Conservation (phyloP, 805 yeast species). For the Ascoidea tarda region DNA sequence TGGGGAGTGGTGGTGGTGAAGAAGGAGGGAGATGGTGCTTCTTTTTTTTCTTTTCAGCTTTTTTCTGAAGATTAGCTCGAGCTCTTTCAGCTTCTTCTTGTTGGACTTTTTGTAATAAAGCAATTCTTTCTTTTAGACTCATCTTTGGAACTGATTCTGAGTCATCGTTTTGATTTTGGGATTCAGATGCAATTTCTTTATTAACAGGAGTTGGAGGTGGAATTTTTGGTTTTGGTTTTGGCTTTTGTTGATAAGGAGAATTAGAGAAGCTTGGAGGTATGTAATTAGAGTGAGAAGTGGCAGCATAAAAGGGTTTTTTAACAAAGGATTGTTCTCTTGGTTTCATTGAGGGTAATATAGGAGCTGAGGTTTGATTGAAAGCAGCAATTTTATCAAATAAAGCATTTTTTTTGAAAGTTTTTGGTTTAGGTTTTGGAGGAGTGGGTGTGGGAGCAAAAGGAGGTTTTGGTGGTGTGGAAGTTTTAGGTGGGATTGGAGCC, state of each 20-base stretch:
- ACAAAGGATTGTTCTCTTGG: conserved; percentile 32
- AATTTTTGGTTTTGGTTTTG: not conserved
- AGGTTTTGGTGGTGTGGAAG: not conserved
- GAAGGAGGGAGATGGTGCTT: conserved; percentile 11
- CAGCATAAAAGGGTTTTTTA: conserved; percentile 39
- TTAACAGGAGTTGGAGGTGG: not conserved
- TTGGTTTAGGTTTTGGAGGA: conserved; percentile 4
- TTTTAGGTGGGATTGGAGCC: not conserved
- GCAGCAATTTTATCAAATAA: conserved; percentile 35
- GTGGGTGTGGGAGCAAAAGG: not conserved
- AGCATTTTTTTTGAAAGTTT: conserved; percentile 9
- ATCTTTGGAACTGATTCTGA: conserved; percentile 49
- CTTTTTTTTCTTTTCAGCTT: conserved; percentile 34
- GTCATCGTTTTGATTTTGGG: conserved; percentile 9
- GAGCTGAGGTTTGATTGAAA: conserved; percentile 29
- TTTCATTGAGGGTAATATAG: conserved; percentile 23
- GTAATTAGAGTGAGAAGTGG: conserved; percentile 45
- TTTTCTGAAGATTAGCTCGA: conserved; percentile 39
- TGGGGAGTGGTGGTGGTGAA: not conserved
- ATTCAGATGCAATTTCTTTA: conserved; percentile 13
- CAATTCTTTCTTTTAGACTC: conserved; percentile 79
- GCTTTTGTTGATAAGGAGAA: not conserved
- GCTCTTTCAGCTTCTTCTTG: conserved; percentile 67
- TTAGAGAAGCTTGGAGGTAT: conserved; percentile 24
- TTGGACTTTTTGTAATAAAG: conserved; percentile 68